These are phyloP conservation scores for Thuidium tamariscinum DNA, from an alignment of 225 moss, liverwort and hornwort genomes.

Conservation along the genomic window DNA sequence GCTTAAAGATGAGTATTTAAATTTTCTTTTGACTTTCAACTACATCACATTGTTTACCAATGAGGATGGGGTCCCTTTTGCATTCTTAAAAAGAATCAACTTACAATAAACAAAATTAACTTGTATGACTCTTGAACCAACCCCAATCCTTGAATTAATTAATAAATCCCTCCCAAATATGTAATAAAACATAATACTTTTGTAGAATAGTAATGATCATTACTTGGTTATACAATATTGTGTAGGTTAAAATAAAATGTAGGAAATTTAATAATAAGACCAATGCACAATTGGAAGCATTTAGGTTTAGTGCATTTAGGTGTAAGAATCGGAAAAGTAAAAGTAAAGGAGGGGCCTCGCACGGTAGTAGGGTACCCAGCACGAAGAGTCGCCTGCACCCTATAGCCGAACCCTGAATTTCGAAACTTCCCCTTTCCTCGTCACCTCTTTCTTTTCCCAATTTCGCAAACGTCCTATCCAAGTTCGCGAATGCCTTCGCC, in stretches of 20 bases:
- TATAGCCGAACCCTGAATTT: not conserved
- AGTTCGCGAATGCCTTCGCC: not conserved
- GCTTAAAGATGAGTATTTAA: fast-evolving
- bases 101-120: not conserved
- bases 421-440: not conserved
- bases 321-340: not conserved
- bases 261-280: not conserved
- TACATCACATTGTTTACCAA: not conserved
- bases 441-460: not conserved
- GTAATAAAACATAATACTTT: not conserved
- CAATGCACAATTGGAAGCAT: not conserved
- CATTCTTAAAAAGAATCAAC: fast-evolving
- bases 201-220: fast-evolving
- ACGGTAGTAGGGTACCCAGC: not conserved
- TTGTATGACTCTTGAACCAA: fast-evolving
- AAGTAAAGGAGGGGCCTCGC: not conserved
- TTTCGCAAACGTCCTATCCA: not conserved
- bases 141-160: fast-evolving
- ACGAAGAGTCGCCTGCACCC: not conserved
- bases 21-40: not conserved
- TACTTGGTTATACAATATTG: not conserved
- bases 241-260: too few relatives aligned
- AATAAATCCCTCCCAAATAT: not conserved
- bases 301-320: too few relatives aligned
- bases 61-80: fast-evolving